Conservation (phyloP, 2,329 filamentous ascomycete genomes). For the Mycocentrospora acerina region DNA sequence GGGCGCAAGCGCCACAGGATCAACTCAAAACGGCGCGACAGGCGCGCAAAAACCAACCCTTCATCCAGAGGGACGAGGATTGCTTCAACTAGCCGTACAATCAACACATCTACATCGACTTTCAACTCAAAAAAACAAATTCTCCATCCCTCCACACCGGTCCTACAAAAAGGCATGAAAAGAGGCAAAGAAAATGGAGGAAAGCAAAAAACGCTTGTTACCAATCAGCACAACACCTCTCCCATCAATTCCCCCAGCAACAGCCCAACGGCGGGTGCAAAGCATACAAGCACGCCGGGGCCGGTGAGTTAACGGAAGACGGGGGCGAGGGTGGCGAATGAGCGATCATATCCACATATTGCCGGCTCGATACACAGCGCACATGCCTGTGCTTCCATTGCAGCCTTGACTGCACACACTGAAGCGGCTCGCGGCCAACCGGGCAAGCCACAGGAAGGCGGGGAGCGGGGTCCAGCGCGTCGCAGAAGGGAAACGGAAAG, state of each 20-base stretch:
- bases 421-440: conserved; percentile 32
- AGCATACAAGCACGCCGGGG: conserved; percentile 36
- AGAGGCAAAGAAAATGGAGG: conserved; percentile 26
- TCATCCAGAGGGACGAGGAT: conserved; percentile 43
- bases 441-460: conserved; percentile 43
- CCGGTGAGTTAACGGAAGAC: conserved; percentile 31
- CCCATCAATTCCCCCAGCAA: conserved; percentile 30
- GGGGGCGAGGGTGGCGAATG: conserved; percentile 37
- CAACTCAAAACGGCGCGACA: conserved; percentile 33
- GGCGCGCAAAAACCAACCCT: conserved; percentile 42
- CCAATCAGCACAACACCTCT: conserved; percentile 40
- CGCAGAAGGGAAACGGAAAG: conserved; percentile 31
- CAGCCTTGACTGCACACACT: conserved; percentile 25
- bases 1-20: conserved; percentile 37
- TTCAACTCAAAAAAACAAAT: conserved; percentile 30
- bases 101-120: conserved; percentile 41
- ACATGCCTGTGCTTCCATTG: conserved; percentile 23
- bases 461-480: conserved; percentile 25
- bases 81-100: conserved; percentile 35
- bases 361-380: conserved; percentile 41
- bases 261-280: conserved; percentile 40
- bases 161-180: conserved; percentile 19
- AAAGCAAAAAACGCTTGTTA: conserved; percentile 45
- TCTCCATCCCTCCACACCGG: conserved; percentile 7
- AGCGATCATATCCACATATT: conserved; percentile 48